A percentile compares a stretch with the other conserved stretches of the same genome.
Conservation (phyloP, 352 stramenopile species). For the Pseudoperonospora humuli region DNA sequence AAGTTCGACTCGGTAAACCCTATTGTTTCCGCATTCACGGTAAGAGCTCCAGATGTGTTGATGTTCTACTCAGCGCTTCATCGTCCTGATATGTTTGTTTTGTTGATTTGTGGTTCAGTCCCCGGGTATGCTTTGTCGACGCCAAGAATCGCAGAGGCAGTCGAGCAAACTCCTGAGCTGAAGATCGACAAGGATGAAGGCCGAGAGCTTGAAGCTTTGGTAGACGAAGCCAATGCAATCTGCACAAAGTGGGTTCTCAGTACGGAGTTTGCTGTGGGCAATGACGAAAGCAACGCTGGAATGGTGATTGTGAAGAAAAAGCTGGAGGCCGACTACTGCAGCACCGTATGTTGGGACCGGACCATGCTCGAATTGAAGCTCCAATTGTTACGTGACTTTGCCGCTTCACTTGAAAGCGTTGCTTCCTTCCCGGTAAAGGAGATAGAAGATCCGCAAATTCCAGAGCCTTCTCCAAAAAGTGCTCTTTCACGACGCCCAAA, state of each 20-base stretch:
- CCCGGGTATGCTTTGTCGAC: constrained; percentile 11
- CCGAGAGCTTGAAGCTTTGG: constrained; percentile 19
- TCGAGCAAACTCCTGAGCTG: constrained; percentile 19
- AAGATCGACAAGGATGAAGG: constrained; percentile 16
- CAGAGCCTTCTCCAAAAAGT: constrained; percentile 9
- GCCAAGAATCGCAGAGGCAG: constrained; percentile 20
- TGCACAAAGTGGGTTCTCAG: constrained; percentile 44
- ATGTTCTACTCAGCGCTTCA: not conserved
- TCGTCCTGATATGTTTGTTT: not conserved
- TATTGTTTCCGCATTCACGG: constrained; percentile 43
- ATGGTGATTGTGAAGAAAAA: constrained; percentile 44
- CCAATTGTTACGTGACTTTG: constrained; percentile 37
- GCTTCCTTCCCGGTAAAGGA: constrained; percentile 16
- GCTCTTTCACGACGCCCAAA: constrained; percentile 12
- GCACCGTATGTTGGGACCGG: constrained; percentile 34
- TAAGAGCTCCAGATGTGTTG: constrained; percentile 17
- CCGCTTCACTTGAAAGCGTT: constrained; percentile 31
- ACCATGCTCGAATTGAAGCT: constrained; percentile 41
- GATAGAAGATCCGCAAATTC: constrained; percentile 17
- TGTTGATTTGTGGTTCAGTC: constrained; percentile 12
- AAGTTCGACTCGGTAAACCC: constrained; percentile 31
- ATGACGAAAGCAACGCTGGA: not conserved
- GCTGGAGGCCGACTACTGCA: constrained; percentile 32
- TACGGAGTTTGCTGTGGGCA: constrained; percentile 35
- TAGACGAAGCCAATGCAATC: constrained; percentile 55